Evolutionary conservation across 768 basidiomycete species (phyloP).

Genomic region (Pholiota conissans): DNA sequence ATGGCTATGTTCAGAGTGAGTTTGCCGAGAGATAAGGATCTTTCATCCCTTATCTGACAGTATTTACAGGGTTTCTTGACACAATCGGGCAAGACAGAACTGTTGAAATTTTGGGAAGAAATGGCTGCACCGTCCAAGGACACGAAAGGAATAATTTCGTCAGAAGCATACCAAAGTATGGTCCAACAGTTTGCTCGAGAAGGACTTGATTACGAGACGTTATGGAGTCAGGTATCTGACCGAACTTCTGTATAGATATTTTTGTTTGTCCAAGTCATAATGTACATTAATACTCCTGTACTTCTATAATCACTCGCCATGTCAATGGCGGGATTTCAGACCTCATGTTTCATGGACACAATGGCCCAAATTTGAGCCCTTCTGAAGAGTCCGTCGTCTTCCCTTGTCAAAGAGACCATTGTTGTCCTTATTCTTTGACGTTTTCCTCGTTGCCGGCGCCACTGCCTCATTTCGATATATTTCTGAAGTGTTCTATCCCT

Average conservation of each 20-base stretch:
- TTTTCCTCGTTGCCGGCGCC: too few relatives aligned
- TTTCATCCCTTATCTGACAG: not conserved
- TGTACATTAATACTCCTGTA: not conserved
- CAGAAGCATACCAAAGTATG: constrained; percentile 24
- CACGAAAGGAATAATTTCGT: constrained; percentile 11
- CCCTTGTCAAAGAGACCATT: not conserved
- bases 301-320: not conserved
- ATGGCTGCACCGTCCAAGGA: constrained; percentile 10
- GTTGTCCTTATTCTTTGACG: not conserved
- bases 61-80: constrained; percentile 22
- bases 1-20: constrained; percentile 27
- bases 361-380: not conserved
- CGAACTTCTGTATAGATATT: constrained; percentile 4
- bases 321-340: too few relatives aligned
- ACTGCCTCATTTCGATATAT: not conserved
- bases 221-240: constrained; percentile 26
- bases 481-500: not conserved
- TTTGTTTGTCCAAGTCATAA: not conserved
- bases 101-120: constrained; percentile 27
- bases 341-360: not conserved
- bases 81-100: constrained; percentile 23
- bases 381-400: not conserved
- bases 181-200: constrained; percentile 26
- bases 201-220: constrained; percentile 29
- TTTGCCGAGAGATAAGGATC: not conserved